Evolutionary conservation across 2,329 filamentous ascomycete species (phyloP).

Genomic region (Neurospora sp.): DNA sequence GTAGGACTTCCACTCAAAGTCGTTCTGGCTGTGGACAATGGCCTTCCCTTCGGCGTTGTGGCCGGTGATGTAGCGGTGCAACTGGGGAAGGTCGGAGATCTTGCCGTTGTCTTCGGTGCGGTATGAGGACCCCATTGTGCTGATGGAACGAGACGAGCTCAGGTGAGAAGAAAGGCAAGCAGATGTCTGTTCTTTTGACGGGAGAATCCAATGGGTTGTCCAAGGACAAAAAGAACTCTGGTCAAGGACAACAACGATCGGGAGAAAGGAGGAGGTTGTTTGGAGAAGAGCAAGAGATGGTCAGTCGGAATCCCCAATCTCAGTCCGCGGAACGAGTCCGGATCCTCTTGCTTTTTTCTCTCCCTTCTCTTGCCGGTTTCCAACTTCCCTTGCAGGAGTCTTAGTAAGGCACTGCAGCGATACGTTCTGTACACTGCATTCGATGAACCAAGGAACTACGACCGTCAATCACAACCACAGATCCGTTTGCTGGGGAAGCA

Average conservation of each 20-base stretch:
- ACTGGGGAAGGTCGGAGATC: conserved; percentile 19
- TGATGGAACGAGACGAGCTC: background rate
- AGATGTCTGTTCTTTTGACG: conserved; percentile 3
- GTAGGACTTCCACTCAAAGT: conserved; percentile 21
- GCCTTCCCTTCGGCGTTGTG: conserved; percentile 26
- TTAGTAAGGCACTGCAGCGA: background rate
- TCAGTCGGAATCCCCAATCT: background rate
- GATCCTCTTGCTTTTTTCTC: background rate
- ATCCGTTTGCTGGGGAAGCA: background rate
- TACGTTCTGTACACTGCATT: background rate
- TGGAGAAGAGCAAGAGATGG: background rate
- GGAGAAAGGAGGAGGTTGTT: background rate
- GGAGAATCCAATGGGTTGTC: background rate
- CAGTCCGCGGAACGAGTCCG: background rate
- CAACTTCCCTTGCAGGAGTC: background rate
- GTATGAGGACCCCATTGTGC: background rate
- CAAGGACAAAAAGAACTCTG: background rate
- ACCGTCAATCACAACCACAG: background rate
- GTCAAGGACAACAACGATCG: background rate
- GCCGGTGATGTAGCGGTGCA: conserved; percentile 25
- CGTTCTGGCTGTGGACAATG: conserved; percentile 23
- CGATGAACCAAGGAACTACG: background rate
- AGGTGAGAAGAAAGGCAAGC: conserved; percentile 1
- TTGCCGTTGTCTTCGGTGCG: conserved; percentile 4
- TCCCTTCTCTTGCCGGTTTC: background rate